These are phyloP conservation scores for Trichoderma sp. DNA, from an alignment of 2,329 filamentous ascomycete species.

Conservation along the genomic window DNA sequence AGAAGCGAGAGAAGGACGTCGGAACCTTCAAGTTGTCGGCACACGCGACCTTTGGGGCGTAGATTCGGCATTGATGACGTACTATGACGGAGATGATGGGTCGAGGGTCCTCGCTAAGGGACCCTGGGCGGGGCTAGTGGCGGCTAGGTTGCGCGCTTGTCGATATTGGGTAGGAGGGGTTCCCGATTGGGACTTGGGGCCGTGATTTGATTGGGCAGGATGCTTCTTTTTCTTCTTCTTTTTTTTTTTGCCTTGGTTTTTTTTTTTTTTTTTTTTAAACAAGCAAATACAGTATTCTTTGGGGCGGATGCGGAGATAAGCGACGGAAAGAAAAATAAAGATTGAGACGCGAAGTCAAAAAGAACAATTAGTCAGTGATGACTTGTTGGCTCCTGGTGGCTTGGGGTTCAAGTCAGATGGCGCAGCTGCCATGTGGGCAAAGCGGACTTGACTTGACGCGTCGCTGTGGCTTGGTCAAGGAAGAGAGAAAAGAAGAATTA, in stretches of 20 bases:
- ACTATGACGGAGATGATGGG: slow-evolving; percentile 9
- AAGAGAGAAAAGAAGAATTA: neutral
- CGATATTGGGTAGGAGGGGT: slow-evolving; percentile 1
- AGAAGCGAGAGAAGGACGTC: neutral
- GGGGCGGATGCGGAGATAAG: neutral
- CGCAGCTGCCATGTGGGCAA: neutral
- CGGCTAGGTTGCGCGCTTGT: neutral
- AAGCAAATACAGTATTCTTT: too few species aligned
- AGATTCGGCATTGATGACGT: slow-evolving; percentile 15
- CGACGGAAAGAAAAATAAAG: neutral
- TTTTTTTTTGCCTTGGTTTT: neutral
- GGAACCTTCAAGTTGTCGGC: neutral
- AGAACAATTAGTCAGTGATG: neutral
- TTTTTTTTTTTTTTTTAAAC: neutral
- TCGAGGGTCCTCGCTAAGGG: neutral
- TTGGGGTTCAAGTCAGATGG: neutral
- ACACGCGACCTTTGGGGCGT: neutral
- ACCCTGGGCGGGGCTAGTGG: neutral
- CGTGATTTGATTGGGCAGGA: neutral
- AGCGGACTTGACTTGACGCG: neutral
- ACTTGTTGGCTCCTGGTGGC: neutral
- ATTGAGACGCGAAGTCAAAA: neutral
- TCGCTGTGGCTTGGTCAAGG: neutral
- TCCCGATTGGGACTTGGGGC: slow-evolving; percentile 9
- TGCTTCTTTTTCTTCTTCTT: too few species aligned